phyloP scores from a whole-genome alignment of 2,329 filamentous ascomycete species.

The Exophiala alcalophila region DNA sequence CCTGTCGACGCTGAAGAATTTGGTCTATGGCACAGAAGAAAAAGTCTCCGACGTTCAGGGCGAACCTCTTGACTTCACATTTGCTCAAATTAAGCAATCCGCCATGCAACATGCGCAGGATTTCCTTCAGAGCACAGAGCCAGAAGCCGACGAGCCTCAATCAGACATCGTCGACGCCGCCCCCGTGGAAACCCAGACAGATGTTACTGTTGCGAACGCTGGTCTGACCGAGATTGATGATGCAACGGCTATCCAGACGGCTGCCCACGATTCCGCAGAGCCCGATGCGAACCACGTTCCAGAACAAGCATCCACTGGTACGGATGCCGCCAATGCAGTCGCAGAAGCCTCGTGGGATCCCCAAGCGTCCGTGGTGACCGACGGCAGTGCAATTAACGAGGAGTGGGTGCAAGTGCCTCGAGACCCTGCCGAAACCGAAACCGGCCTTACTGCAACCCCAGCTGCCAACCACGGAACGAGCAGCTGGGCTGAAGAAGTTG shows the following conservation, averaged over 20 bases:
- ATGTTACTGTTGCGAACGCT: slow-evolving; percentile 61
- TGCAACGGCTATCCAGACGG: slow-evolving; percentile 53
- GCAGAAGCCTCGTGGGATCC: slow-evolving; percentile 58
- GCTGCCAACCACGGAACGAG: slow-evolving; percentile 55
- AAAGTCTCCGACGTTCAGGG: slow-evolving; percentile 57
- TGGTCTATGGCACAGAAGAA: slow-evolving; percentile 60
- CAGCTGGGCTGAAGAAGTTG: slow-evolving; percentile 81
- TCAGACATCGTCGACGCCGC: slow-evolving; percentile 43
- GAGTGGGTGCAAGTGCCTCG: slow-evolving; percentile 72
- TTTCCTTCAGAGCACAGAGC: slow-evolving; percentile 25
- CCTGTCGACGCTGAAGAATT: slow-evolving; percentile 57
- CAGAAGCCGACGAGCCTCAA: slow-evolving; percentile 44
- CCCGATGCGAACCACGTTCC: slow-evolving; percentile 32
- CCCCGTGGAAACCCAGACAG: slow-evolving; percentile 43
- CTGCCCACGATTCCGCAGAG: slow-evolving; percentile 41
- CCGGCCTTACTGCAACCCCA: slow-evolving; percentile 59
- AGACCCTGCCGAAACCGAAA: slow-evolving; percentile 71
- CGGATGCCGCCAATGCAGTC: slow-evolving; percentile 44
- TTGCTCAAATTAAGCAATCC: slow-evolving; percentile 52
- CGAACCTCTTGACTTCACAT: slow-evolving; percentile 53
- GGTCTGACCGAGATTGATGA: slow-evolving; percentile 59
- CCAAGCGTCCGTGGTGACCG: slow-evolving; percentile 47
- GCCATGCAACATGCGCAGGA: slow-evolving; percentile 43
- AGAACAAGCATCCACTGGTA: slow-evolving; percentile 40
- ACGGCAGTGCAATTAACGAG: slow-evolving; percentile 54